Base-by-base conservation (phyloP, 1,284 basidiomycete species). In the Sphagnurus paluster region DNA sequence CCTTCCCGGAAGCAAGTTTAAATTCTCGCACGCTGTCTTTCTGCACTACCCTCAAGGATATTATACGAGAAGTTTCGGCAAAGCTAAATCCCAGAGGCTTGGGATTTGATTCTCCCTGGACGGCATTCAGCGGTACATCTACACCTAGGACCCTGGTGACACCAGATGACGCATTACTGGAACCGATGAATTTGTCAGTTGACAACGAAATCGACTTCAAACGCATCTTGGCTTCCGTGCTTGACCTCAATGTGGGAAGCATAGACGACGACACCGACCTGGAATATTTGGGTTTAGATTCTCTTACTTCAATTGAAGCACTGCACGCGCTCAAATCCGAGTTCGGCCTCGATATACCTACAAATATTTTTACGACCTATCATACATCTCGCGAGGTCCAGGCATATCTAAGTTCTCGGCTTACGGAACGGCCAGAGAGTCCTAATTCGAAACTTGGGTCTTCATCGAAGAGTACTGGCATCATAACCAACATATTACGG, bases 281-380 rank as follows among this genome's bases (percentile, higher is more conserved):
- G 8, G 68, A 69, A 21, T 58, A 62, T 0, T 65, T 84, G 4
- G 80, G 83, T 1, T 62, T 84, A 20, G 82, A 86, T 55, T 84
- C 82, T 0, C 60, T 87, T 43, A 74, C 77, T n/a, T 76, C 78
- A 0, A 81, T 84, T 40, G 82, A 86, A 56, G 74, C 72, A 9
- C 62, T 76, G 4, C 70, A 80, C 34, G 65, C 65, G 1, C 55
- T 85, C 33, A 68, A 68, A 50, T 62, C 60, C 5, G 63, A 68
- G 35, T 67, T 74, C 40, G 61, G 62, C 6, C 49, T 72, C 23
- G 58, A 67, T 5, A 56, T 83, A 13, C 68, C 77, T 3, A 52
- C 54, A 4, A 53, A 71, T 48, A 56, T 79, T 24, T 73, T 82
- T 43, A 50, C 52, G 6, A 53, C 52, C 1, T 57, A 63, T 44